Percentiles rank a stretch among this genome's conserved stretches.
Conservation (phyloP, 495 filamentous ascomycete species). For the Terfezia claveryi region DNA sequence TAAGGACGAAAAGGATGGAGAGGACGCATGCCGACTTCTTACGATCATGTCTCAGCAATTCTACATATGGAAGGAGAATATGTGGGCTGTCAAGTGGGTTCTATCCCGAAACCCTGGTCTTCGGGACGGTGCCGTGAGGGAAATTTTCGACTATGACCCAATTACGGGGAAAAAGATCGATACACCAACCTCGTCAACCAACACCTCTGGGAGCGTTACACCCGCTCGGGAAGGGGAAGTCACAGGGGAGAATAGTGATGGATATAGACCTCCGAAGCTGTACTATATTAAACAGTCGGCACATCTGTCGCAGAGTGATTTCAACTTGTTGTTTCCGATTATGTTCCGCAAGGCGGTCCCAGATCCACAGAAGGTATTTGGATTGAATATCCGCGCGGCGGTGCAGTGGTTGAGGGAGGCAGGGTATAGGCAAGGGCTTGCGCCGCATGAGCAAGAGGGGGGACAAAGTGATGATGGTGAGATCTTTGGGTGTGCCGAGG, state of each 20-base stretch:
- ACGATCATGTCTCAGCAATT: conserved; percentile 47
- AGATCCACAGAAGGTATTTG: conserved; percentile 37
- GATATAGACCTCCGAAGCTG: conserved; percentile 24
- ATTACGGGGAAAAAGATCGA: conserved; percentile 1
- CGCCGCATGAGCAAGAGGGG: neutral
- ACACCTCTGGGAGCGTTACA: neutral
- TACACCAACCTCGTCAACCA: neutral
- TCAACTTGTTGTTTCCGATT: conserved; percentile 54
- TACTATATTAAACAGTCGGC: conserved; percentile 42
- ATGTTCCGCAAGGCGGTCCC: conserved; percentile 30
- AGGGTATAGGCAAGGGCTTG: neutral
- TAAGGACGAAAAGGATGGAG: neutral
- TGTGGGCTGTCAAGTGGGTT: conserved; percentile 34
- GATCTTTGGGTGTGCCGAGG: neutral
- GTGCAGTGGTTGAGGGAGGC: conserved; percentile 15
- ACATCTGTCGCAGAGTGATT: conserved; percentile 55
- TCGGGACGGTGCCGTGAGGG: conserved; percentile 1
- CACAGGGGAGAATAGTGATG: conserved; percentile 7
- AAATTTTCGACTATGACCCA: conserved; percentile 8
- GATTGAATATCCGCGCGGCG: conserved; percentile 29
- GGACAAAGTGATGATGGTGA: neutral
- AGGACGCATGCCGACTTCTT: conserved; percentile 32
- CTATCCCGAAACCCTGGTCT: conserved; percentile 29
- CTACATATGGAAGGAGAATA: conserved; percentile 45
- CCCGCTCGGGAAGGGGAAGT: conserved; percentile 13